Evolutionary conservation across 108 stramenopile genomes (phyloP).

Genomic region (Fistulifera solaris): DNA sequence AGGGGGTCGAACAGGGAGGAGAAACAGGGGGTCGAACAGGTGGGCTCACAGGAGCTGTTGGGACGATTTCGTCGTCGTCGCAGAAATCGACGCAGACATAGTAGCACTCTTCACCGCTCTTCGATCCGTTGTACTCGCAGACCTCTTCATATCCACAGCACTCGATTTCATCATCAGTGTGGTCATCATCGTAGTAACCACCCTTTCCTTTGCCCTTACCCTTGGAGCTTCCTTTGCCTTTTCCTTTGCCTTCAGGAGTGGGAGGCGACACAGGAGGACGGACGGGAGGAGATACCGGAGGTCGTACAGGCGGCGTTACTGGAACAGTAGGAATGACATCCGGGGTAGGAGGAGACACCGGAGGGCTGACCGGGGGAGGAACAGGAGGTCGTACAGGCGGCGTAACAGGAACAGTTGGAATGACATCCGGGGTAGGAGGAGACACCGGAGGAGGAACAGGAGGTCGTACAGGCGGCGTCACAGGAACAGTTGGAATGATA

Average conservation of each 20-base stretch:
- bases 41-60: background rate
- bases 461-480: too few relatives aligned
- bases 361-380: too few relatives aligned
- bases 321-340: too few relatives aligned
- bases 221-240: background rate
- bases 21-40: background rate
- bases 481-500: too few relatives aligned
- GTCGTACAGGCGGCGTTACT: too few relatives aligned
- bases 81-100: background rate
- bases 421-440: too few relatives aligned
- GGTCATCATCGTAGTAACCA: conserved; percentile 1
- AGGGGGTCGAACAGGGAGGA: background rate
- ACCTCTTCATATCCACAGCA: conserved; percentile 1
- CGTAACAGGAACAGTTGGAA: too few relatives aligned
- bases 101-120: conserved; percentile 4
- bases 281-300: too few relatives aligned
- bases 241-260: background rate
- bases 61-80: background rate
- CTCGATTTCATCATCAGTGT: background rate
- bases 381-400: too few relatives aligned
- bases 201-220: conserved; percentile 8
- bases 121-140: background rate
- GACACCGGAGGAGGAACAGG: too few relatives aligned
- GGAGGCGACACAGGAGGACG: too few relatives aligned
- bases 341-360: too few relatives aligned